Conservation (phyloP, 257 asterid species). For the Rhazya stricta region DNA sequence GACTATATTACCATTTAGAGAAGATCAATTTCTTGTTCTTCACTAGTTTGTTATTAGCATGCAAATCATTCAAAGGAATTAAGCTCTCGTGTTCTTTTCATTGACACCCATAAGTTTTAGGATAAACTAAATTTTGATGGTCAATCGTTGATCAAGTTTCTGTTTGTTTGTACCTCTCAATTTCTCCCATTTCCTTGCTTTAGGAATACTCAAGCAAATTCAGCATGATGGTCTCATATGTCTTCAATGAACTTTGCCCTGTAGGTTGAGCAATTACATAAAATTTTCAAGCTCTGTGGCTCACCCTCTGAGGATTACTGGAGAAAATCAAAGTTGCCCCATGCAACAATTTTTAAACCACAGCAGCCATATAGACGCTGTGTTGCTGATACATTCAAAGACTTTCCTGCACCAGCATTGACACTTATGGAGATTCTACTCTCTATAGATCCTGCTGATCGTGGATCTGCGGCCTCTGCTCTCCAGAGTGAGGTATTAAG, state of each 20-base stretch:
- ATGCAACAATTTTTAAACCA: conserved; percentile 95
- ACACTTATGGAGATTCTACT: conserved; percentile 72
- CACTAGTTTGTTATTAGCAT: not conserved
- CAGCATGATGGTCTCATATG: not conserved
- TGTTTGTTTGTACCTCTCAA: not conserved
- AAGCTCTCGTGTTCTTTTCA: not conserved
- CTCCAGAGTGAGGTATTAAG: conserved; percentile 73
- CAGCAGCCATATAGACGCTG: conserved; percentile 85
- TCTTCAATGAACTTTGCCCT: conserved; percentile 13
- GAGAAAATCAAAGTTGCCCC: conserved; percentile 89
- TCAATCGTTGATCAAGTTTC: not conserved
- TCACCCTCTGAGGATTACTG: conserved; percentile 97
- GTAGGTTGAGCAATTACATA: conserved; percentile 96
- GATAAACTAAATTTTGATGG: not conserved
- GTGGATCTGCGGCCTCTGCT: conserved; percentile 88
- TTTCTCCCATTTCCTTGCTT: not conserved
- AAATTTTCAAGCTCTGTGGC: conserved; percentile 95
- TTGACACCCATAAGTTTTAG: not conserved
- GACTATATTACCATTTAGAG: not conserved
- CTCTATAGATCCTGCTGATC: conserved; percentile 81
- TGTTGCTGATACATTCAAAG: conserved; percentile 80
- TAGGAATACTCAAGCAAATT: not conserved
- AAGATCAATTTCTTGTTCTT: not conserved
- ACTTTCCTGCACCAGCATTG: conserved; percentile 77
- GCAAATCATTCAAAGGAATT: not conserved